Base-by-base conservation (phyloP, 1,284 basidiomycete species). In the Sphaerobolus stellatus region DNA sequence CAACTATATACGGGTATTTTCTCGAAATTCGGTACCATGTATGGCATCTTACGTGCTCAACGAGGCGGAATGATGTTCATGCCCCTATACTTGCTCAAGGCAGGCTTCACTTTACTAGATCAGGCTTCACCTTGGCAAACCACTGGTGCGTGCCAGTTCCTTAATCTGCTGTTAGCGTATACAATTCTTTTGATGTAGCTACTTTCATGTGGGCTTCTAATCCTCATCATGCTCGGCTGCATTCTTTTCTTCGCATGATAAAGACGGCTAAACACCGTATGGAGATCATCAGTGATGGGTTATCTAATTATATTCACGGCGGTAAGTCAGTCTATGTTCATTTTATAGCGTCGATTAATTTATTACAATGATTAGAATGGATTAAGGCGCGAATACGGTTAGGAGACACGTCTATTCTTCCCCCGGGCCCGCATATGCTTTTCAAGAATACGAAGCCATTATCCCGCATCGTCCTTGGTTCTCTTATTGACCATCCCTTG, bases 271-370 rank as follows among this genome's bases (percentile, higher is more conserved):
- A 62, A 16, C 72, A 71, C 51, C 66, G 75, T 34, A 52, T 65
- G 20, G 68, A 70, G n/a, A 50, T 79, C 9, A 54, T 68, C n/a
- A 68, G 73, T 31, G 75, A 78, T 46, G 72, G 69, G 2, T 52
- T 69, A 2, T 56, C 60, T 9, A 60, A 61, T 20, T 65, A 59
- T 25, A 57, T 77, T 4, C 57, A 54, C 20, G 43, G 62, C 22
- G 74, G 76, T 74, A 31, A n/a, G n/a, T n/a, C n/a, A n/a, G n/a
- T n/a, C n/a, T n/a, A n/a, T n/a, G n/a, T n/a, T n/a, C n/a, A 27
- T 14, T 20, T 18, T 8, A 3, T 24, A n/a, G 22, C 20, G n/a
- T 13, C 27, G 18, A 7, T 28, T 7, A n/a, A 28, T 20, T 33
- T 16, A 22, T n/a, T 9, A 8, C 18, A 7, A 24, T 18, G 3